Base-by-base conservation (phyloP, 2,329 filamentous ascomycete genomes). In the Epichloe sylvatica region DNA sequence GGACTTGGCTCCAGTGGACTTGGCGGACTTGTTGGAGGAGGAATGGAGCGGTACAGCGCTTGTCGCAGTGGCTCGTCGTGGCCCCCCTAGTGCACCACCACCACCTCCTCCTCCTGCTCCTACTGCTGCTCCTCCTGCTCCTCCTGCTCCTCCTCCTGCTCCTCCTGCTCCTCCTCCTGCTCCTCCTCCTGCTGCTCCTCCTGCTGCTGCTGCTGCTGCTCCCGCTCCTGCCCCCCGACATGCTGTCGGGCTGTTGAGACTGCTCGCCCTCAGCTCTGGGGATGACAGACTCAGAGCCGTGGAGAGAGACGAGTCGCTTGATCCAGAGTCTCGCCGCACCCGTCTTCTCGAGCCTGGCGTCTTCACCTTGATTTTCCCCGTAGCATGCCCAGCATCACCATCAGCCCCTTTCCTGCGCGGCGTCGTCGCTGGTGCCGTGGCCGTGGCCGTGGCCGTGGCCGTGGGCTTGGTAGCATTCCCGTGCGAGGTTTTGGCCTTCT, bases 241-340 rank as follows among this genome's bases (percentile, higher is more conserved):
- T 9, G 51, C 39, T 17, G 43, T 47, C 47, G 44, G 47, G 47
- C 47, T 49, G 34, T 21, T 39, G 46, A 51, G 51, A 23, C 49
- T 49, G 47, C 55, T 53, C 35, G 58, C 54, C 55, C 63, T 64
- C 48, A 55, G 60, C 49, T 67, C 65, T 30, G 67, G 67, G 46
- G 68, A 69, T 43, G 67, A 66, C 47, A 70, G 57, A 55, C 62
- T 69, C 61, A 63, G 60, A 41, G 59, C 61, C 17, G 67, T 66
- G 17, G 67, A 70, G 25, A 70, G 62, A n/a, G 68, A 70, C 19
- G 68, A 70, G 55, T 69, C 66, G 60, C 68, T 70, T 7, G 65
- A 66, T 33, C 57, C 64, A 35, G 68, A 70, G 50, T 63, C 62
- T 36, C 65, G 60, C 40, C 68, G 60, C 30, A 54, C 54, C 49